Percentiles rank a stretch among this genome's conserved stretches.
Conservation (phyloP, 345 rosid genomes). For the Camelina hispida region DNA sequence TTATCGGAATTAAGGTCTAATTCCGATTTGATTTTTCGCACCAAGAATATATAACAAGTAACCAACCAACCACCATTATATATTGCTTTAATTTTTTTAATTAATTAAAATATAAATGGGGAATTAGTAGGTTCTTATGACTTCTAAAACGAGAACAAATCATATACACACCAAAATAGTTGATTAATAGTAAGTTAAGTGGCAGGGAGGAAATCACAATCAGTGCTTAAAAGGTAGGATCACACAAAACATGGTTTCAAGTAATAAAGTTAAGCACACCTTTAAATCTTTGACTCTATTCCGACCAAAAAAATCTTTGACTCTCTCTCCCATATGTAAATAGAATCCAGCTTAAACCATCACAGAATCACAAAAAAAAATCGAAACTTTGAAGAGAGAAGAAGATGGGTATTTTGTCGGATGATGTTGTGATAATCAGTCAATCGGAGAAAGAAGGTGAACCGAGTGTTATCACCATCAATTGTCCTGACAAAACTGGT, state of each 20-base stretch:
- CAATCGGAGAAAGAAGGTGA: constrained; percentile 80
- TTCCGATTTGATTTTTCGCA: not conserved
- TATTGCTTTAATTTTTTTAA: not conserved
- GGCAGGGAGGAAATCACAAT: not conserved
- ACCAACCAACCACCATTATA: constrained; percentile 10
- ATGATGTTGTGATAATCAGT: constrained; percentile 82
- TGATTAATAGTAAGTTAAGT: not conserved
- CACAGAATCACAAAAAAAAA: constrained; percentile 1
- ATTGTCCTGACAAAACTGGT: constrained; percentile 98
- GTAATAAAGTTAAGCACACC: constrained; percentile 16
- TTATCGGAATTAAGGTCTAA: too few relatives aligned
- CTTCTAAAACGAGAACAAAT: not conserved
- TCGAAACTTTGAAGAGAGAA: constrained; percentile 15
- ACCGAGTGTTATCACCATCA: constrained; percentile 71
- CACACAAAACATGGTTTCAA: constrained; percentile 32
- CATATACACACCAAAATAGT: constrained; percentile 9
- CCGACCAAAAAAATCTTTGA: too few relatives aligned
- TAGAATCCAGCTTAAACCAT: constrained; percentile 1
- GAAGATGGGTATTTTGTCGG: constrained; percentile 75
- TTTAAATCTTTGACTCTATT: constrained; percentile 28
- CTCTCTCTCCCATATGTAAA: constrained; percentile 19
- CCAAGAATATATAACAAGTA: not conserved
- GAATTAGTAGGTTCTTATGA: not conserved
- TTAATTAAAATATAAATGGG: not conserved
- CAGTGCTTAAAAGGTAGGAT: not conserved